Evolutionary conservation across 1,284 basidiomycete species (phyloP).

Genomic region (Cutaneotrichosporon sp.): DNA sequence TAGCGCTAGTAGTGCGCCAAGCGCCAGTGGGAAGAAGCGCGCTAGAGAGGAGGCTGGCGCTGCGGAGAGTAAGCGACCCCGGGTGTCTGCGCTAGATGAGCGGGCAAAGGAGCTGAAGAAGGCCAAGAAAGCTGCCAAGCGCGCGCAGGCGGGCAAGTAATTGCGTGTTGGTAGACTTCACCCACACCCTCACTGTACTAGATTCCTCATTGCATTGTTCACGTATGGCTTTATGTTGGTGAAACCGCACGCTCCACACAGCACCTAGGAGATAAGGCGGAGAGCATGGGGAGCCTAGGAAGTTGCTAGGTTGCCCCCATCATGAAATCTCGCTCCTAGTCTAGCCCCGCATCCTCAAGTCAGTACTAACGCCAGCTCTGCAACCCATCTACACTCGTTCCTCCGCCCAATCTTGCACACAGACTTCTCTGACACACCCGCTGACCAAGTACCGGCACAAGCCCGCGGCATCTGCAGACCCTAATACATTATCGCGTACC

Average conservation of each 20-base stretch:
- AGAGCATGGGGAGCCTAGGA: no score
- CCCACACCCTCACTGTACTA: background rate
- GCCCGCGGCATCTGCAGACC: conserved; percentile 22
- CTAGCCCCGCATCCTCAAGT: background rate
- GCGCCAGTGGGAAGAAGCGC: conserved; percentile 16
- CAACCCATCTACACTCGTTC: background rate
- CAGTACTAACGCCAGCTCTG: background rate
- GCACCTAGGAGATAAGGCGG: no score
- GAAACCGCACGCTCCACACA: no score
- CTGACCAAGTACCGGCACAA: background rate
- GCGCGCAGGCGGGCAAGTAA: conserved; percentile 6
- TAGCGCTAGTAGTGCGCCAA: background rate
- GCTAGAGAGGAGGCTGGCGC: background rate
- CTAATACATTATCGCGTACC: conserved; percentile 33
- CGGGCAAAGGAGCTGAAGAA: conserved; percentile 3
- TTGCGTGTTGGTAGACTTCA: background rate
- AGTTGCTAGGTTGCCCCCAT: no score
- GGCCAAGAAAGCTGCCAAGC: conserved; percentile 12
- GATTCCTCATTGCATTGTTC: background rate
- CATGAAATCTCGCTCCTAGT: no score
- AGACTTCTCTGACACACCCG: background rate
- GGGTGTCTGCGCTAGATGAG: conserved; percentile 2
- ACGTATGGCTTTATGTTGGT: background rate
- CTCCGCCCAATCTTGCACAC: background rate
- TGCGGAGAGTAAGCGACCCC: background rate